Evolutionary conservation across 495 filamentous ascomycete genomes (phyloP), one percentile per base, ranked within the genome.

Genomic region (Penicillium steckii): DNA sequence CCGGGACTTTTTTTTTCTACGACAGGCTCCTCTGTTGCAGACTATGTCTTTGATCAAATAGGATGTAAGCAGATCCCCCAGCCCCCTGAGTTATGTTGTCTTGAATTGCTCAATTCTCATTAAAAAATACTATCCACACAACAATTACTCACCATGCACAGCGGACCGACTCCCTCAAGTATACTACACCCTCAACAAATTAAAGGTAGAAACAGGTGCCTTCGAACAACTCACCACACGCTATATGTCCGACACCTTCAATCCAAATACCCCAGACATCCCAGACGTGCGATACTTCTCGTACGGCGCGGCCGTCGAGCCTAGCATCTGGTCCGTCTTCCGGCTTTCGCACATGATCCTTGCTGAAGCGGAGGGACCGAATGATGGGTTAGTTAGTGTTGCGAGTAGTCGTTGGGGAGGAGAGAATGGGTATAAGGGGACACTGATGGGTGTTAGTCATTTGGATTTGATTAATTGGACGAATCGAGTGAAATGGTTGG

Each of bases 401-500:
- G 70, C 78, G 8, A 96, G 91, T 61, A 86, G 86, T 55, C 78
- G 80, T 59, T 97, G 93, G 91, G 94, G 94, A n/a, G 80, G 78
- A 1, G 66, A 74, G 17, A 12, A 53, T 3, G 71, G 71, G 17
- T 97, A 97, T 65, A 89, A 93, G 66, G 94, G 94, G 3, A 97
- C 94, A 3, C 67, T 98, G n/a, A 69, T 91, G 4, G 84, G 82
- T 8, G 90, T 95, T 24, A 95, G 85, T 67, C 94, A 98, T 70
- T 71, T 97, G 4, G 91, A 96, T 60, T 73, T 96, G 46, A 98
- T 97, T 67, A 97, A 97, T 70, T 98, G 93, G 94, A 92, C 84
- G 44, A 97, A 96, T 61, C 76, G 88, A 45, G 52, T 95, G 26
- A 80, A 85, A 53, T 95, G 84, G 83, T 77, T 84, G 30, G 61